A percentile compares a stretch with the other conserved stretches of the same genome.
Conservation (phyloP, 306 rosid genomes). For the Malus fusca region DNA sequence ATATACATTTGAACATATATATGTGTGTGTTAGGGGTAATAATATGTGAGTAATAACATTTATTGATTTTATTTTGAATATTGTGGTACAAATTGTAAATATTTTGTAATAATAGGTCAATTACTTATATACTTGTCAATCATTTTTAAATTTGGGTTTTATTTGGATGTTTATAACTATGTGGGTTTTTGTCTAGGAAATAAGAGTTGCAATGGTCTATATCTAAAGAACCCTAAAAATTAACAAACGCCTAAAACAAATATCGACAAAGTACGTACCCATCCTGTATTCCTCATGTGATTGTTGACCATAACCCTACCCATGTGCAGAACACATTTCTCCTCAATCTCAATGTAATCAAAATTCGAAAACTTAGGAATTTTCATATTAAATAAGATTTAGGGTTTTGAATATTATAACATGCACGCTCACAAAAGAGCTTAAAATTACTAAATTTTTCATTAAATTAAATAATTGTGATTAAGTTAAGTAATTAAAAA, state of each 20-base stretch:
- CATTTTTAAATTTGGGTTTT: no score
- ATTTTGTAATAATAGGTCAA: no score
- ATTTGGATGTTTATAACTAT: no score
- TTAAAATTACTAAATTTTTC: background rate
- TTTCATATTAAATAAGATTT: background rate
- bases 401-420: background rate
- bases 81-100: no score
- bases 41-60: no score
- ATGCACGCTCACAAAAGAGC: background rate
- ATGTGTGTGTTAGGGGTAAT: no score
- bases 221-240: no score
- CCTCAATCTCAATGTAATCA: background rate
- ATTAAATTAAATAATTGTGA: background rate
- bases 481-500: background rate
- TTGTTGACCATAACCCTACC: background rate
- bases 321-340: constrained; percentile 2
- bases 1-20: no score
- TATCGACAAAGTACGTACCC: background rate
- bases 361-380: background rate
- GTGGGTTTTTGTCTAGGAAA: no score
- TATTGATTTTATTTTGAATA: no score
- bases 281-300: background rate
- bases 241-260: background rate
- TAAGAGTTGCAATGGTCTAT: no score
- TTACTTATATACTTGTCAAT: no score